Conservation (phyloP, 2,329 filamentous ascomycete species). For the Orbilia brochopaga region DNA sequence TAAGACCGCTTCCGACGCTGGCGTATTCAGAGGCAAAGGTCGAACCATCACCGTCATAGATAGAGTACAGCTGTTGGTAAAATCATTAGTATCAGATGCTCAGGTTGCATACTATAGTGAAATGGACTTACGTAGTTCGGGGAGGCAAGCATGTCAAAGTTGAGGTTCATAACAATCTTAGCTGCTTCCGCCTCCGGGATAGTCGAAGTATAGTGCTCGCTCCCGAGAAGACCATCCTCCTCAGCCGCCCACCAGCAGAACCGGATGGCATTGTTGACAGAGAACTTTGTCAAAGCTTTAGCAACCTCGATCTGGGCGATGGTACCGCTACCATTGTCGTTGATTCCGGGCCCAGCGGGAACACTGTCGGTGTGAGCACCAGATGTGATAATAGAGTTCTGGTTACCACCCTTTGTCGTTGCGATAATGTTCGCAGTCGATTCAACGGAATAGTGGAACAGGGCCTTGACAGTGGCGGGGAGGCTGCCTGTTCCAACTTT, state of each 20-base stretch:
- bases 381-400: constrained; percentile 66
- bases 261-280: constrained; percentile 67
- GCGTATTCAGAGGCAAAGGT: constrained; percentile 63
- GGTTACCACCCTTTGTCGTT: constrained; percentile 66
- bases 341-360: constrained; percentile 68
- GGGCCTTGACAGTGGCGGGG: constrained; percentile 59
- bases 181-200: constrained; percentile 62
- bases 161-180: constrained; percentile 71
- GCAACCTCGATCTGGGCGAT: constrained; percentile 68
- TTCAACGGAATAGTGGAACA: constrained; percentile 60
- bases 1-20: constrained; percentile 65
- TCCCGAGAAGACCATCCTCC: constrained; percentile 65
- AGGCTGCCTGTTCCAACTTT: constrained; percentile 50
- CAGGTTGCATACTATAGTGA: neutral
- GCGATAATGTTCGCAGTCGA: constrained; percentile 67
- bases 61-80: constrained; percentile 52
- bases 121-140: constrained; percentile 64
- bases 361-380: constrained; percentile 70
- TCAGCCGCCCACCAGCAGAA: constrained; percentile 71
- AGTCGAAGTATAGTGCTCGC: constrained; percentile 64
- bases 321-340: constrained; percentile 69
- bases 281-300: constrained; percentile 65
- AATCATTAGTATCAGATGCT: neutral
- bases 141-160: constrained; percentile 74
- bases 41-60: constrained; percentile 65